These are phyloP conservation scores for Didymella sp. DNA, from an alignment of 2,329 filamentous ascomycete genomes.

Conservation along the genomic window DNA sequence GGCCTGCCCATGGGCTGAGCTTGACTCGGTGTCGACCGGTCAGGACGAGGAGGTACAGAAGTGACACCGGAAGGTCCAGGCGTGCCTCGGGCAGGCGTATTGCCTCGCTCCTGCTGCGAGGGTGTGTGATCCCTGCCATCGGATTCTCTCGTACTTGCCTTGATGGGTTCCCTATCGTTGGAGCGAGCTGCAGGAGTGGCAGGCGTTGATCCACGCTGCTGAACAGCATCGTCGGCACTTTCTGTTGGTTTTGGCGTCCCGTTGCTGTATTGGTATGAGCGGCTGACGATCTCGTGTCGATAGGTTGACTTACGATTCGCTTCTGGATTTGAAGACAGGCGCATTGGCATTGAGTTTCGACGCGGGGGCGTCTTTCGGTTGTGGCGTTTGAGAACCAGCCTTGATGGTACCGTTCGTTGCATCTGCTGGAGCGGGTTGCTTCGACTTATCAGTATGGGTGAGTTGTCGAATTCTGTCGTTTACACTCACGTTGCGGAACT, in stretches of 20 bases:
- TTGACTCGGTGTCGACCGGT: constrained; percentile 41
- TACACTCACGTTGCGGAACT: constrained; percentile 69
- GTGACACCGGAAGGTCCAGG: constrained; percentile 24
- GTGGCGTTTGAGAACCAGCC: constrained; percentile 46
- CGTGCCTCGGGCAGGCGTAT: constrained; percentile 18
- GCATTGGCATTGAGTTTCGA: constrained; percentile 62
- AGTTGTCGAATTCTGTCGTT: not conserved
- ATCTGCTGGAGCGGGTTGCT: constrained; percentile 32
- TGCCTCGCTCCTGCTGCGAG: constrained; percentile 25
- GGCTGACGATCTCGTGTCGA: constrained; percentile 3
- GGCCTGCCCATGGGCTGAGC: constrained; percentile 33
- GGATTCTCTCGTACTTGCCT: constrained; percentile 18
- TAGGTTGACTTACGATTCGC: constrained; percentile 36
- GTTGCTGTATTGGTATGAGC: constrained; percentile 34
- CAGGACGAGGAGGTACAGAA: constrained; percentile 40
- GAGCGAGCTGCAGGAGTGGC: constrained; percentile 18
- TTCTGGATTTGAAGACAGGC: constrained; percentile 67
- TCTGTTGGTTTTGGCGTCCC: constrained; percentile 35
- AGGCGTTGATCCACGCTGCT: constrained; percentile 25
- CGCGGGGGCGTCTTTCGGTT: constrained; percentile 52
- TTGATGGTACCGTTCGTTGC: constrained; percentile 42
- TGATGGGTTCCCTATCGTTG: constrained; percentile 32
- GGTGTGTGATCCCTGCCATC: constrained; percentile 22
- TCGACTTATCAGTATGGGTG: constrained; percentile 19
- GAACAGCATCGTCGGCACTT: constrained; percentile 24